Evolutionary conservation across 2,329 filamentous ascomycete species (phyloP), one percentile per base, ranked within the genome.

Genomic region (Cladosporium oxysporum): DNA sequence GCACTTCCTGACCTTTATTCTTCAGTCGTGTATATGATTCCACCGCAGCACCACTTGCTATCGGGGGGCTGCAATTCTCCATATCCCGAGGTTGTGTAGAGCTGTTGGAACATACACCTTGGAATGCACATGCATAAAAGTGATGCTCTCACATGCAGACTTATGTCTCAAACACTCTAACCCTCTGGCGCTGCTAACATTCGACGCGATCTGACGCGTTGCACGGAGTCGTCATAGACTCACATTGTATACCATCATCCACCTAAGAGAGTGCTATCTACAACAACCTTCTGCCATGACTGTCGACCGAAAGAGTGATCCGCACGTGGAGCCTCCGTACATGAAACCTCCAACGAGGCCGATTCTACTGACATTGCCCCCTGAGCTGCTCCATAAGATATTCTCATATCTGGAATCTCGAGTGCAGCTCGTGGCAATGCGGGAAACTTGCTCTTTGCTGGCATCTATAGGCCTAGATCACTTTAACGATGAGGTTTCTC

Each of bases 341-440:
- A 26, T 52, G 49, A 29, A 52, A 16, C 26, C 49, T 52, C 49
- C 49, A 28, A 4, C 49, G 7, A 52, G 5, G 16, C 49, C 49
- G 7, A 52, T 52, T 16, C 28, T 61, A 7, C 28, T 12, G 8
- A 49, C 41, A 1, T 33, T 61, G 26, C 58, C 58, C 6, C 26
- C 41, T 4, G 58, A 61, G 44, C 29, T 61, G 16, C 41, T 61
- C 23, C 58, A 61, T 16, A 14, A 21, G 18, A 61, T 50, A 12
- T 50, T 61, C 41, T 44, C 18, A 16, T 18, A 41, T 6, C 57
- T 59, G 11, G 18, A 23, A 1, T 44, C 41, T 44, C 18, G 41
- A 44, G 21, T 44, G 2, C 33, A 41, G 35, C 33, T 44, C 26
- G 33, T 59, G 8, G 33, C 57, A 16, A 10, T 37, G 8, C 37